phyloP scores from a whole-genome alignment of 2,329 filamentous ascomycete genomes.

The Botrytis aclada region DNA sequence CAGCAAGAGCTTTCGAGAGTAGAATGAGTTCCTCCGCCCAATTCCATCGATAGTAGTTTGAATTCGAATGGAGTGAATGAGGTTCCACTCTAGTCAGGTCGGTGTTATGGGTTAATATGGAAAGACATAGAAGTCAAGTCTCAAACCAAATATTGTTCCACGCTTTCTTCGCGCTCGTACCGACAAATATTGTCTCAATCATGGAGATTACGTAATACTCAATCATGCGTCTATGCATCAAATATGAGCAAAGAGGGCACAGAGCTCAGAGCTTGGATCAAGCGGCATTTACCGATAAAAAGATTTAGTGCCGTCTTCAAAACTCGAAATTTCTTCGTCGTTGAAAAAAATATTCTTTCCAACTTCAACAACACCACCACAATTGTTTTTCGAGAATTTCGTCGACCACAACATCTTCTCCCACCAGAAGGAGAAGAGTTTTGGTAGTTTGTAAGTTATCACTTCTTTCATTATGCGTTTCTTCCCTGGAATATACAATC shows the following conservation, averaged over 20 bases:
- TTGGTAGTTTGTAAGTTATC: slow-evolving; percentile 25
- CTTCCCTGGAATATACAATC: not conserved
- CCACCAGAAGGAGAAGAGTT: slow-evolving; percentile 11
- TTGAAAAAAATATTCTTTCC: not conserved
- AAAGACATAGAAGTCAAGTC: not conserved
- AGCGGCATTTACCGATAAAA: not conserved
- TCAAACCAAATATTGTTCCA: not conserved
- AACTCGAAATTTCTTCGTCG: not conserved
- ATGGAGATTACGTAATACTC: not conserved
- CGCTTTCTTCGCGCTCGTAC: not conserved
- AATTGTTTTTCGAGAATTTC: not conserved
- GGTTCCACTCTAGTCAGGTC: not conserved
- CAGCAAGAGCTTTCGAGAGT: not conserved
- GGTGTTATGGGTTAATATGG: not conserved
- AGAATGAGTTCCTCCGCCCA: not conserved
- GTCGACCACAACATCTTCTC: slow-evolving; percentile 21
- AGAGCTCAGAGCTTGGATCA: not conserved
- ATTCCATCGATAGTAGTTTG: not conserved
- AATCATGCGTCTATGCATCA: not conserved
- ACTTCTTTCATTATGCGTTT: not conserved
- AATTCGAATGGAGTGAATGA: no score
- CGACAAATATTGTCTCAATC: not conserved
- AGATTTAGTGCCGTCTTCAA: not conserved
- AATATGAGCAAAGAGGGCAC: no score
- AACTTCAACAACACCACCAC: not conserved